Conservation (phyloP, 2,329 filamentous ascomycete genomes). For the Cyanodermella asteris region DNA sequence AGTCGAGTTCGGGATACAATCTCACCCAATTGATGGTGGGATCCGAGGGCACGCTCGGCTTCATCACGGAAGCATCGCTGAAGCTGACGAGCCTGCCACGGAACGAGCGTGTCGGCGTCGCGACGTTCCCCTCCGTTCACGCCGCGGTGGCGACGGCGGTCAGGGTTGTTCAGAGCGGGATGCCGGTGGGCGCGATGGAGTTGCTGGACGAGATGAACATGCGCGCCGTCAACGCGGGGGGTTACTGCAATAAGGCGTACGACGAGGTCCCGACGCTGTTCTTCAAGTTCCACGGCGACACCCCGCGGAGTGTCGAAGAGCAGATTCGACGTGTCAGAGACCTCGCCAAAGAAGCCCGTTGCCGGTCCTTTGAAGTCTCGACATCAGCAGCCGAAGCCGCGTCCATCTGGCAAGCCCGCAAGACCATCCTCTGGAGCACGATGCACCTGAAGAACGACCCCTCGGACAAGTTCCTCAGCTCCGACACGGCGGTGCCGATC, state of each 20-base stretch:
- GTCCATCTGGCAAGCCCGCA: constrained; percentile 6
- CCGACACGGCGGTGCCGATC: constrained; percentile 8
- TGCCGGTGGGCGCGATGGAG: constrained; percentile 7
- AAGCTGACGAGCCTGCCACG: constrained; percentile 29
- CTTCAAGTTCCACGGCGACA: constrained; percentile 7
- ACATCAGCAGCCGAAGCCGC: constrained; percentile 3
- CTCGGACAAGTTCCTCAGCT: constrained; percentile 5
- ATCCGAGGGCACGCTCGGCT: constrained; percentile 29
- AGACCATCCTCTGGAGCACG: constrained; percentile 5
- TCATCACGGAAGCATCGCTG: constrained; percentile 30
- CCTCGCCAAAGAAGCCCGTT: constrained; percentile 3
- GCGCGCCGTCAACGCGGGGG: constrained; percentile 6
- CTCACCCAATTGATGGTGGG: constrained; percentile 31
- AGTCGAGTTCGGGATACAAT: constrained; percentile 30
- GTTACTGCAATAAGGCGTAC: constrained; percentile 6
- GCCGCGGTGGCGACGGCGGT: constrained; percentile 5
- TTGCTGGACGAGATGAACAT: constrained; percentile 6
- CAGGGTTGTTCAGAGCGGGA: constrained; percentile 4
- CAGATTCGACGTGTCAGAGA: constrained; percentile 4
- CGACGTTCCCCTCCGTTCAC: constrained; percentile 5
- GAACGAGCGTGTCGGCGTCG: constrained; percentile 27
- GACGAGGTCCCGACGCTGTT: constrained; percentile 8
- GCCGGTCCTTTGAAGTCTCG: constrained; percentile 5
- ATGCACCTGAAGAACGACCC: constrained; percentile 6
- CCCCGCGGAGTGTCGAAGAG: constrained; percentile 5